Evolutionary conservation across 2,329 filamentous ascomycete species (phyloP).

Genomic region (Colletotrichum salicis): DNA sequence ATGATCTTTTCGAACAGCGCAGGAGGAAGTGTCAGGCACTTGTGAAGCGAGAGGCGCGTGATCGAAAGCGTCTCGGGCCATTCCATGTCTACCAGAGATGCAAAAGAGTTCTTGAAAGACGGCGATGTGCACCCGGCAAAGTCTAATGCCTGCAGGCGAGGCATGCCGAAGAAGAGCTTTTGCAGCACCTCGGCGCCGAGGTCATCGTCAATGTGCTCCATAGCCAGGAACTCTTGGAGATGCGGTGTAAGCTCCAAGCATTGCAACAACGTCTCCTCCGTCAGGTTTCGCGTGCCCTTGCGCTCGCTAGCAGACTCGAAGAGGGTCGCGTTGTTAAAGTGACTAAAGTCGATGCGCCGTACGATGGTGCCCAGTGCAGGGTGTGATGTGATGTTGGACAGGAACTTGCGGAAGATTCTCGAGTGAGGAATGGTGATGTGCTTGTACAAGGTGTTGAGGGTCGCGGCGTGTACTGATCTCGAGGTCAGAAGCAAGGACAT

Average conservation of each 20-base stretch:
- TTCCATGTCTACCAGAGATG: constrained; percentile 59
- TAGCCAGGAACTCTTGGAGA: constrained; percentile 80
- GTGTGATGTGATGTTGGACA: constrained; percentile 74
- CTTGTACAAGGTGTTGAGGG: constrained; percentile 79
- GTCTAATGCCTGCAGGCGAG: constrained; percentile 74
- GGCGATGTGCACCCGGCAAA: constrained; percentile 80
- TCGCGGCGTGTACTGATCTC: constrained; percentile 77
- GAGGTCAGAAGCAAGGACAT: constrained; percentile 82
- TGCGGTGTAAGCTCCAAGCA: constrained; percentile 79
- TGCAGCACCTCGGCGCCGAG: constrained; percentile 73
- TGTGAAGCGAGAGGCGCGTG: constrained; percentile 79
- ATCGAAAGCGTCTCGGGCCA: constrained; percentile 69
- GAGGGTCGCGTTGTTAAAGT: constrained; percentile 83
- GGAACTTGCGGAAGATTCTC: constrained; percentile 83
- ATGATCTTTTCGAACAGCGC: constrained; percentile 75
- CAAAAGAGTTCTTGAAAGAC: constrained; percentile 74
- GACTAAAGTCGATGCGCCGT: constrained; percentile 83
- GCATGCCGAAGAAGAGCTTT: constrained; percentile 76
- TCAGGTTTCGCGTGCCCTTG: constrained; percentile 79
- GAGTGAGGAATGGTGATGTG: constrained; percentile 87
- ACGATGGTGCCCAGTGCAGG: constrained; percentile 79
- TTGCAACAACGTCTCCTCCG: constrained; percentile 75
- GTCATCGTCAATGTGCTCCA: constrained; percentile 85
- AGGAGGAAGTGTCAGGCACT: constrained; percentile 77
- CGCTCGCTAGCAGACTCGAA: constrained; percentile 81